These are phyloP conservation scores for Lipomyces japonicus DNA, from an alignment of 805 yeast species.

Conservation along the genomic window DNA sequence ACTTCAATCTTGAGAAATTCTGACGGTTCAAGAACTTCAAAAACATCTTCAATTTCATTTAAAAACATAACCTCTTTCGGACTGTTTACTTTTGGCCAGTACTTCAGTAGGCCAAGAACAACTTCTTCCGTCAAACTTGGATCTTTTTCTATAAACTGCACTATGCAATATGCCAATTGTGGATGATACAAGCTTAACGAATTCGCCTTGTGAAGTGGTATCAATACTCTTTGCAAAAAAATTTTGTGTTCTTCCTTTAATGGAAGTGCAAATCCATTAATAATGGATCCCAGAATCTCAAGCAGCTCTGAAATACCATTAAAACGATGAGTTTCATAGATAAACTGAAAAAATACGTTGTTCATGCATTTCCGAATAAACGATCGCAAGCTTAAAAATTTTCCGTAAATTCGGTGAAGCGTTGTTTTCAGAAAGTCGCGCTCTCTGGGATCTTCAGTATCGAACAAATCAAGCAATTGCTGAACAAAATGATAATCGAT, in stretches of 20 bases:
- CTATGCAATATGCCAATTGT: conserved; percentile 93
- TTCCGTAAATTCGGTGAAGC: conserved; percentile 92
- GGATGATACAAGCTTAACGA: conserved; percentile 89
- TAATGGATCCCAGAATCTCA: conserved; percentile 92
- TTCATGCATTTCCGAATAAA: conserved; percentile 87
- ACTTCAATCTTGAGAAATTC: conserved; percentile 90
- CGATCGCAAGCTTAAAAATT: conserved; percentile 81
- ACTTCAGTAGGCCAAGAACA: conserved; percentile 85
- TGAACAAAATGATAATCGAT: conserved; percentile 88
- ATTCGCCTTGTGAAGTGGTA: conserved; percentile 90
- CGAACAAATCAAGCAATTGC: conserved; percentile 80
- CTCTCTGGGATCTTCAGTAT: conserved; percentile 94
- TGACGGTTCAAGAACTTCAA: conserved; percentile 90
- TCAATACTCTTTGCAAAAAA: conserved; percentile 75
- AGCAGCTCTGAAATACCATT: conserved; percentile 93
- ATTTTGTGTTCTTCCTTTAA: conserved; percentile 95
- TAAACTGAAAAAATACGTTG: conserved; percentile 87
- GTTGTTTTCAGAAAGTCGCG: conserved; percentile 94
- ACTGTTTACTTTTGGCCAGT: conserved; percentile 94
- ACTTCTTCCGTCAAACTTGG: conserved; percentile 91
- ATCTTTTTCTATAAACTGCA: conserved; percentile 94
- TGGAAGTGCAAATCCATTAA: conserved; percentile 96
- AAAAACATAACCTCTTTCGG: conserved; percentile 95
- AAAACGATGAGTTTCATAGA: conserved; percentile 91
- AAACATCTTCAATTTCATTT: conserved; percentile 93